A percentile compares a stretch with the other conserved stretches of the same genome.
Evolutionary conservation across 192 early-diverging fungal species (phyloP).

Genomic region (Pilaira anomala): DNA sequence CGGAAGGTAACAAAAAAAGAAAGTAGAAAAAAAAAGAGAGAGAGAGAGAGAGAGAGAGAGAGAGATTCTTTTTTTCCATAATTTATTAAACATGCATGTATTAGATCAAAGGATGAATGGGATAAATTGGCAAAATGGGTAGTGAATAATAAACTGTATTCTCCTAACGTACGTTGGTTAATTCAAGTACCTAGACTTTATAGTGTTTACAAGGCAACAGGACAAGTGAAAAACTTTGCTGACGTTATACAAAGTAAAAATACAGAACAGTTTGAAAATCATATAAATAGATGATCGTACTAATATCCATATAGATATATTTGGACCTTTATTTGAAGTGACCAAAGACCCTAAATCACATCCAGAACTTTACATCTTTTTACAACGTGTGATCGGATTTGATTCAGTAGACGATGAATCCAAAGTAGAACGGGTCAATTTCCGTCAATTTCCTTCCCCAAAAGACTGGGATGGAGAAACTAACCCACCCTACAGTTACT

Average conservation of each 20-base stretch:
- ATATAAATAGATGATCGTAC: background rate
- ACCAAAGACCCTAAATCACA: constrained; percentile 78
- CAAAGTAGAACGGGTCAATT: constrained; percentile 78
- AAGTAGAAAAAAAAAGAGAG: too few species aligned
- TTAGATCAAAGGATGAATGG: constrained; percentile 78
- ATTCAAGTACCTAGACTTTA: constrained; percentile 92
- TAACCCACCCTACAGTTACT: constrained; percentile 95
- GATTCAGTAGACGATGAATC: constrained; percentile 95
- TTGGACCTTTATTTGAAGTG: constrained; percentile 88
- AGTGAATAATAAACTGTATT: constrained; percentile 85
- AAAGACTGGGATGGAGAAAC: constrained; percentile 50
- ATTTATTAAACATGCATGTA: background rate
- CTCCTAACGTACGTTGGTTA: constrained; percentile 92
- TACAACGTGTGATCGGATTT: constrained; percentile 93
- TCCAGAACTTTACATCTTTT: constrained; percentile 88
- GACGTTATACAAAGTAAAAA: constrained; percentile 46
- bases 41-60: too few species aligned
- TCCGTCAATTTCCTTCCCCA: constrained; percentile 75
- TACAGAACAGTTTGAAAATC: background rate
- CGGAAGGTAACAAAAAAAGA: constrained; percentile 62
- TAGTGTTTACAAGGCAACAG: constrained; percentile 72
- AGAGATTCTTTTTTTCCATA: too few species aligned
- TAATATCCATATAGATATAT: constrained; percentile 52
- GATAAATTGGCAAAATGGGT: constrained; percentile 95
- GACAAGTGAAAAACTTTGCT: constrained; percentile 67